These are phyloP conservation scores for Quercus phellos DNA, from an alignment of 331 rosid species.

Conservation along the genomic window DNA sequence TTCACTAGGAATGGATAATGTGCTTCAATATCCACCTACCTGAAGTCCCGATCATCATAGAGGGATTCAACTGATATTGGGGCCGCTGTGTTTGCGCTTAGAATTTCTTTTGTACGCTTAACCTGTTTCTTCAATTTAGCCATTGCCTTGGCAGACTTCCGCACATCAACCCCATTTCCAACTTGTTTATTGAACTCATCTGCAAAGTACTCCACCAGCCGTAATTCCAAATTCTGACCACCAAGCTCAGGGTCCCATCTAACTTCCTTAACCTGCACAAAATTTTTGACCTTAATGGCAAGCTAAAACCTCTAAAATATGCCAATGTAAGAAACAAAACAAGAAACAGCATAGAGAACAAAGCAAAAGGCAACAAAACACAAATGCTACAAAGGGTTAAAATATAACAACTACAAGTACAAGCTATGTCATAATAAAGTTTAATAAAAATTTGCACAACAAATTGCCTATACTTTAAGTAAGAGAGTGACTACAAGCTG, in stretches of 20 bases:
- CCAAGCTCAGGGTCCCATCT: constrained; percentile 91
- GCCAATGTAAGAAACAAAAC: background rate
- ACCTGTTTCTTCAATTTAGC: constrained; percentile 98
- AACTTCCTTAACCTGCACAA: constrained; percentile 82
- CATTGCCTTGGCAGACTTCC: constrained; percentile 86
- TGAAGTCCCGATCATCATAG: constrained; percentile 76
- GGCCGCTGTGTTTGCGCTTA: constrained; percentile 88
- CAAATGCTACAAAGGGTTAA: no score
- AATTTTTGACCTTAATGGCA: constrained; percentile 8
- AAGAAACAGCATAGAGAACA: background rate
- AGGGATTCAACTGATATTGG: constrained; percentile 96
- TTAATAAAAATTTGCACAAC: background rate
- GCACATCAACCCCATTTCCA: constrained; percentile 81
- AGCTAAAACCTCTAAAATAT: constrained; percentile 1
- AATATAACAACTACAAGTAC: no score
- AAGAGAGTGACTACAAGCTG: background rate
- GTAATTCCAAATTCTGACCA: constrained; percentile 82
- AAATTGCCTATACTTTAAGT: background rate
- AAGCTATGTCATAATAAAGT: no score
- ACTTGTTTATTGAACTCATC: constrained; percentile 81
- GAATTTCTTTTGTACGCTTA: constrained; percentile 92
- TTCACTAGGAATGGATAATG: background rate
- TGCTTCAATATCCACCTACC: constrained; percentile 40
- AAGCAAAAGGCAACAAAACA: no score
- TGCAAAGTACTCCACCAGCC: constrained; percentile 87